Conservation (phyloP, 495 filamentous ascomycete genomes). For the Parathielavia appendiculata region DNA sequence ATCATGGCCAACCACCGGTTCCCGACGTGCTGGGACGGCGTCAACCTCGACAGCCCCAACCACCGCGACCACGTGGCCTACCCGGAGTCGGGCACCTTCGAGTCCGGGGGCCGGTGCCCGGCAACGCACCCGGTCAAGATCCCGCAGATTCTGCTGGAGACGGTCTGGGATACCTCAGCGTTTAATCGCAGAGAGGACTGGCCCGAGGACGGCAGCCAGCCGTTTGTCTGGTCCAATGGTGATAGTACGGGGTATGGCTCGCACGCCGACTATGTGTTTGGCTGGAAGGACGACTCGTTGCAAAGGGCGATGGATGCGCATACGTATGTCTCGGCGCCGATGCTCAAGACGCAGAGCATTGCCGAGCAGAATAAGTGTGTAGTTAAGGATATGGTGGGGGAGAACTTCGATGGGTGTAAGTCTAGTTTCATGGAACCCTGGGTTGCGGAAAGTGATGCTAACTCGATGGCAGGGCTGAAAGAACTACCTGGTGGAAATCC, state of each 20-base stretch:
- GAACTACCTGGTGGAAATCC: conserved; percentile 9
- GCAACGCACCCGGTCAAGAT: conserved; percentile 33
- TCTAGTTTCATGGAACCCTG: background rate
- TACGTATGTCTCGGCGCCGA: conserved; percentile 36
- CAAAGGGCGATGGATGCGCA: conserved; percentile 41
- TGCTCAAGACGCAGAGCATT: conserved; percentile 39
- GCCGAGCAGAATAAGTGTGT: conserved; percentile 36
- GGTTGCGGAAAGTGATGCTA: background rate
- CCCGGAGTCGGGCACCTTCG: conserved; percentile 33
- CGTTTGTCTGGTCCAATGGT: conserved; percentile 46
- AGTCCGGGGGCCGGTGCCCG: conserved; percentile 32
- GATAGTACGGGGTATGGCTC: conserved; percentile 36
- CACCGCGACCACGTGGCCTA: conserved; percentile 41
- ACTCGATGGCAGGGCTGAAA: conserved; percentile 7
- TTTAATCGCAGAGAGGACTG: conserved; percentile 38
- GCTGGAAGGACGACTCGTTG: conserved; percentile 39
- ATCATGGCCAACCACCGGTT: conserved; percentile 42
- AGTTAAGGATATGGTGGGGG: conserved; percentile 30
- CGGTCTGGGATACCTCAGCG: conserved; percentile 37
- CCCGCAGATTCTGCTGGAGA: conserved; percentile 39
- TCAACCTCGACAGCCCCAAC: conserved; percentile 34
- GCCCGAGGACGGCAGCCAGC: conserved; percentile 42
- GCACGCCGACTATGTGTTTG: conserved; percentile 42
- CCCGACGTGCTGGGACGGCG: conserved; percentile 33
- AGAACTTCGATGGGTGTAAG: conserved; percentile 39